Evolutionary conservation across 257 asterid genomes (phyloP).

Genomic region (Solanum tarapatanum): DNA sequence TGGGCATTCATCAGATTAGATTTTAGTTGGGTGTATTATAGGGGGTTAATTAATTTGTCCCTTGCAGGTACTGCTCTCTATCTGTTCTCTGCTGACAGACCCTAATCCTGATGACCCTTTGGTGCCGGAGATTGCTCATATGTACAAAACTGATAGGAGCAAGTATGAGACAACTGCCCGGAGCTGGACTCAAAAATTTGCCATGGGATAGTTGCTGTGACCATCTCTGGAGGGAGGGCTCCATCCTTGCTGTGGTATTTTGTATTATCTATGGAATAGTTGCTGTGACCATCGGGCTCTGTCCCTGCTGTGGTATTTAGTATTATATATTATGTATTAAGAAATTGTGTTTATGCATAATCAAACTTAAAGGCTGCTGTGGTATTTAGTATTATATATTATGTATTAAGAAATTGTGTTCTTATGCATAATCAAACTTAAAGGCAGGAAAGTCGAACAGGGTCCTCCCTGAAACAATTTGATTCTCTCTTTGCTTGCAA

Average conservation of each 20-base stretch:
- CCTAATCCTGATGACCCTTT: conserved; percentile 3
- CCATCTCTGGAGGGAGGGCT: not conserved
- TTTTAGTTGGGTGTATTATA: not conserved
- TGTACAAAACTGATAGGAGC: not conserved
- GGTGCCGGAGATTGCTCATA: conserved; percentile 6
- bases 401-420: not conserved
- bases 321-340: not conserved
- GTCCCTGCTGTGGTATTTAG: not conserved
- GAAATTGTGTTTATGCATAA: not conserved
- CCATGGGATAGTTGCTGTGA: not conserved
- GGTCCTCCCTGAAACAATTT: not conserved
- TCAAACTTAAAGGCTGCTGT: not conserved
- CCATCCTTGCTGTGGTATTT: not conserved
- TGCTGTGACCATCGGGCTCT: not conserved
- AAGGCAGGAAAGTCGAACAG: not conserved
- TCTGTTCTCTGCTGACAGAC: conserved; percentile 7
- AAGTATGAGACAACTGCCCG: conserved; percentile 5
- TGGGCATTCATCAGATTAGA: not conserved
- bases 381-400: not conserved
- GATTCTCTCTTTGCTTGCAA: not conserved
- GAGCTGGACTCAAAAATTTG: conserved; percentile 9
- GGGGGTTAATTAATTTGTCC: not conserved
- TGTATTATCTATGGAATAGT: not conserved
- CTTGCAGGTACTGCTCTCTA: conserved; percentile 7
- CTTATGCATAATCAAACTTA: not conserved